These are phyloP conservation scores for Eremothecium cymbalariae DNA, from an alignment of 1,139 yeast genomes.

Conservation along the genomic window DNA sequence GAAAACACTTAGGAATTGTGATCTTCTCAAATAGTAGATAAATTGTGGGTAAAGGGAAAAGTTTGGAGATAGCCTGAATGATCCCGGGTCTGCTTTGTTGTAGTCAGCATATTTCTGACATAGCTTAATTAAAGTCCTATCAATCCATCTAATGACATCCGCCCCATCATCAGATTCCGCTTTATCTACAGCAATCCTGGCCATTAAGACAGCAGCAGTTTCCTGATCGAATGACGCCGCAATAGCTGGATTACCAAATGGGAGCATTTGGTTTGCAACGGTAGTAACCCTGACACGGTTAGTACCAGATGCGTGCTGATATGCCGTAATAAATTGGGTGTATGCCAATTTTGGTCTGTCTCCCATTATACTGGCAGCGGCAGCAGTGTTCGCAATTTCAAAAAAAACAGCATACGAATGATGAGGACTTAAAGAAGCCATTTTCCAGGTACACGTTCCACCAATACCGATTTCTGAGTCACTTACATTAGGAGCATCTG, in stretches of 20 bases:
- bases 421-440: conserved; percentile 76
- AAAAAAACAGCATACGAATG: conserved; percentile 83
- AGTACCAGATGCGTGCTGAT: conserved; percentile 74
- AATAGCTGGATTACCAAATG: conserved; percentile 43
- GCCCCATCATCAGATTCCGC: conserved; percentile 70
- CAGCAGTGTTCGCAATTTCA: conserved; percentile 58
- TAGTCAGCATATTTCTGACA: conserved; percentile 87
- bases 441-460: conserved; percentile 79
- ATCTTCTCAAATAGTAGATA: conserved; percentile 90
- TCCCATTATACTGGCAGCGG: conserved; percentile 32
- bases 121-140: conserved; percentile 71
- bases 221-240: conserved; percentile 88
- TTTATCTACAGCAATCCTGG: conserved; percentile 86
- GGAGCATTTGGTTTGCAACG: conserved; percentile 55
- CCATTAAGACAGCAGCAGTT: conserved; percentile 95
- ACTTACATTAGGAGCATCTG: conserved; percentile 61
- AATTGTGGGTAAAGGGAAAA: conserved; percentile 90
- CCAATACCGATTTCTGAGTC: conserved; percentile 94
- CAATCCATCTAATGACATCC: conserved; percentile 79
- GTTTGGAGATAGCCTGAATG: conserved; percentile 70
- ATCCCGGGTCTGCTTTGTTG: conserved; percentile 62
- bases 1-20: conserved; percentile 92
- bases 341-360: conserved; percentile 31
- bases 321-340: conserved; percentile 63
- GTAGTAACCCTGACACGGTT: conserved; percentile 90